A percentile compares a stretch with the other conserved stretches of the same genome.
phyloP scores from a whole-genome alignment of 2,329 filamentous ascomycete genomes.

The Metarhizium album region DNA sequence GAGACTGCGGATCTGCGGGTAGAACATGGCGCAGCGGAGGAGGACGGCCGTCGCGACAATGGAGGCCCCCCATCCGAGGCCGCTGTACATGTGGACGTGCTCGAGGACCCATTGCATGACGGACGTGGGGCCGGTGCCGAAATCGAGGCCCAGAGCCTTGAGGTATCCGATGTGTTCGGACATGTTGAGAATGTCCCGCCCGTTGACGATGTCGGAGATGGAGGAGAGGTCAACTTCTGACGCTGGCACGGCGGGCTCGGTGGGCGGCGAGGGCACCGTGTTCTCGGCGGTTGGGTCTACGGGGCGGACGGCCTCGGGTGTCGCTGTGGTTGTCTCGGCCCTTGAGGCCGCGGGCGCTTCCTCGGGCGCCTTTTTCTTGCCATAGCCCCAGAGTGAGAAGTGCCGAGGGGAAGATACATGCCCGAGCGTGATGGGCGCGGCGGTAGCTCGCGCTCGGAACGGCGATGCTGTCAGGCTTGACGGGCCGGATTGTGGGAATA shows the following conservation, averaged over 20 bases:
- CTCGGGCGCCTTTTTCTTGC: slow-evolving; percentile 16
- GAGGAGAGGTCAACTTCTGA: slow-evolving; percentile 24
- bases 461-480: slow-evolving; percentile 14
- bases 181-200: slow-evolving; percentile 42
- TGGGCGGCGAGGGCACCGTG: slow-evolving; percentile 10
- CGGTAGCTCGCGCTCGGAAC: slow-evolving; percentile 11
- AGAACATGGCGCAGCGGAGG: slow-evolving; percentile 55
- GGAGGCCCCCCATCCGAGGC: slow-evolving; percentile 73
- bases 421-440: slow-evolving; percentile 21
- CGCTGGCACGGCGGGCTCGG: slow-evolving; percentile 13
- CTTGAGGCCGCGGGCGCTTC: slow-evolving; percentile 7
- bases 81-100: slow-evolving; percentile 65
- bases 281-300: slow-evolving; percentile 7
- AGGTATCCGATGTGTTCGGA: slow-evolving; percentile 76
- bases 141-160: slow-evolving; percentile 73
- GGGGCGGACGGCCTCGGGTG: slow-evolving; percentile 7
- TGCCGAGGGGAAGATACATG: slow-evolving; percentile 19
- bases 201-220: slow-evolving; percentile 25
- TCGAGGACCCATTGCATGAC: slow-evolving; percentile 69
- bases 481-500: slow-evolving; percentile 16
- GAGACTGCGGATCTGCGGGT: slow-evolving; percentile 37
- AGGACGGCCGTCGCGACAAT: slow-evolving; percentile 55
- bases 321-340: slow-evolving; percentile 9
- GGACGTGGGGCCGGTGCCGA: slow-evolving; percentile 69
- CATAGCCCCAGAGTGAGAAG: slow-evolving; percentile 25